phyloP scores from a whole-genome alignment of 2,329 filamentous ascomycete species.

The Fusarium sp. region DNA sequence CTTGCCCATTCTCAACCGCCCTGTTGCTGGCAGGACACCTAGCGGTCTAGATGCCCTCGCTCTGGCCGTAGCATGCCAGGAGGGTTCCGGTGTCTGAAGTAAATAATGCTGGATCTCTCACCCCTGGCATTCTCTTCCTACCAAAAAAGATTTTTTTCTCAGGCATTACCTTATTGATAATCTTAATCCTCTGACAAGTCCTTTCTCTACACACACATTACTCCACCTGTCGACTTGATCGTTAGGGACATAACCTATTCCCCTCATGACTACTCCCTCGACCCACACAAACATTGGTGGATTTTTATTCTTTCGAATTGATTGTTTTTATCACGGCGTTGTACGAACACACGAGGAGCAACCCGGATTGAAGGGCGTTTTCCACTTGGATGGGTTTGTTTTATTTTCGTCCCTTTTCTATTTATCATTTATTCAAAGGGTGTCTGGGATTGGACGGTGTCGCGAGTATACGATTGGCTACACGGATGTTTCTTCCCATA shows the following conservation, averaged over 20 bases:
- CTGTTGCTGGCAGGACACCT: constrained; percentile 52
- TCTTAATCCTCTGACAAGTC: constrained; percentile 32
- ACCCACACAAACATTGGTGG: constrained; percentile 1
- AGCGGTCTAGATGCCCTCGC: constrained; percentile 65
- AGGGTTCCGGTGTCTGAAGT: constrained; percentile 46
- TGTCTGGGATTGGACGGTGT: constrained; percentile 31
- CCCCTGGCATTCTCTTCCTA: background rate
- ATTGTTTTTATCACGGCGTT: constrained; percentile 32
- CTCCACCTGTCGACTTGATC: constrained; percentile 1
- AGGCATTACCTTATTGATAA: constrained; percentile 33
- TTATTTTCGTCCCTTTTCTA: constrained; percentile 6
- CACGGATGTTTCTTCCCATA: constrained; percentile 28
- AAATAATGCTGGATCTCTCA: background rate
- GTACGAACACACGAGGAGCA: constrained; percentile 36
- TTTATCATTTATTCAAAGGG: constrained; percentile 14
- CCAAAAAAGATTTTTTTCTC: background rate
- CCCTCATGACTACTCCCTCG: constrained; percentile 1
- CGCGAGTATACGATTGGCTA: constrained; percentile 39
- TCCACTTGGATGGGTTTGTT: background rate
- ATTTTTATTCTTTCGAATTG: background rate
- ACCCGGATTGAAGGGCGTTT: constrained; percentile 29
- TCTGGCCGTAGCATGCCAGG: constrained; percentile 63
- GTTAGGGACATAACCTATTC: constrained; percentile 1
- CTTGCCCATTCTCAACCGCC: constrained; percentile 57
- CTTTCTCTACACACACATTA: background rate